Evolutionary conservation across 192 early-diverging fungal genomes (phyloP), one percentile per base, ranked within the genome.

Genomic region (Dispira simplex): DNA sequence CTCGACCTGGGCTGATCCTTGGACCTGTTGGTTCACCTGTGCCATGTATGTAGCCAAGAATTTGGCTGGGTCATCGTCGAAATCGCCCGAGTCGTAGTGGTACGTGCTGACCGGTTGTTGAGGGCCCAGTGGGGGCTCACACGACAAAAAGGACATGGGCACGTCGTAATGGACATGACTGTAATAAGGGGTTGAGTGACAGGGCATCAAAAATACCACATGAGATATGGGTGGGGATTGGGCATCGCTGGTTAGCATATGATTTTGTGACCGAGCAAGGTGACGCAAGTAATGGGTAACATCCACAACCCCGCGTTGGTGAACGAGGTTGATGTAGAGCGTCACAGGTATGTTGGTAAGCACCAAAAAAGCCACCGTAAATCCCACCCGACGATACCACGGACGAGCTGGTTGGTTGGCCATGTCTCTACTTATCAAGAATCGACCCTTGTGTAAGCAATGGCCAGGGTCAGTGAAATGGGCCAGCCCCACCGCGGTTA

Each of bases 171-270:
- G 94, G 8, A 97, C 21, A 70, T 87, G 79, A 48, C 87, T 87
- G 62, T 94, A 85, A 70, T 80, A 94, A n/a, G 94, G 96, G 3
- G 96, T 95, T 6, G 94, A 98, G 68, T 98, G 94, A 63, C 96
- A 98, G 9, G 96, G 96, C 91, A 94, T 97, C 44, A 97, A 67
- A 64, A 95, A 88, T 2, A 86, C 77, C 12, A 93, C 73, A 20
- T 75, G 72, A 26, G 66, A 23, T 25, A 69, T 58, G 25, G 63
- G 47, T 27, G 46, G 56, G 46, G 23, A 20, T 6, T 43, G 64
- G 1, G 56, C 65, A 46, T 57, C 26, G 10, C 63, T 62, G 0
- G 2, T n/a, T 5, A 51, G 12, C 44, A 85, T 70, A 2, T 70
- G 56, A 55, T 88, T 39, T 39, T 39, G 32, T 39, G 32, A 39